Base-by-base conservation (phyloP, 352 stramenopile genomes). In the Phytophthora brassicae region DNA sequence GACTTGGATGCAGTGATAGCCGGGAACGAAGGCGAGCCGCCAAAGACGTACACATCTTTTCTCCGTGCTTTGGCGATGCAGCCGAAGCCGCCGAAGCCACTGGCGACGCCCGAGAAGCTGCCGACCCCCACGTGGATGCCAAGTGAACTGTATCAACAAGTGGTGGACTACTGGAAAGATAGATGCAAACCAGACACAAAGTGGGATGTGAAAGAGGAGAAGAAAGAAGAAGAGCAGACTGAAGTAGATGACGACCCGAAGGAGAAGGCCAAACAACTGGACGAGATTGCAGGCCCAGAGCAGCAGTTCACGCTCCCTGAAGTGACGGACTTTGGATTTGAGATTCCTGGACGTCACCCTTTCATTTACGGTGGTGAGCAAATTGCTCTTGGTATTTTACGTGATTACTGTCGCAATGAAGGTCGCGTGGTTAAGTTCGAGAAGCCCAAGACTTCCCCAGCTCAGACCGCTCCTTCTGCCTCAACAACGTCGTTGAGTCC, bases 361-460 rank as follows among this genome's bases (percentile, higher is more conserved):
- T 92, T 88, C 65, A 86, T 92, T 50, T 88, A 87, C 64, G 82
- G 83, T 14, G 82, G 84, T 29, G 81, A 90, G 52, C 64, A 79
- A 55, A 87, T 89, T 53, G 84, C 79, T 5, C 47, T 91, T 22
- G 77, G 69, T 7, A 90, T 90, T 47, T 41, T 94, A 33, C 61
- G 71, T 14, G 72, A 84, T 59, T 92, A 90, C 50, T 89, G 84
- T 60, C 82, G 78, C 60, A 86, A 92, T 53, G 72, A 88, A 76
- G 82, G 73, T 2, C 97, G 90, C 60, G 88, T 98, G 12, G 82
- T 90, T 23, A 92, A 82, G 26, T 99, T 99, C 71, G 94, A 98
- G 68, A 99, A 99, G 67, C 97, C 97, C 26, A 98, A 99, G 67
- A 99, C 96, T 2, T 90, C 79, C 3, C 96, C 94, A 2, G 96